Base-by-base conservation (phyloP, 192 early-diverging fungal species). In the Coemansia sp. region DNA sequence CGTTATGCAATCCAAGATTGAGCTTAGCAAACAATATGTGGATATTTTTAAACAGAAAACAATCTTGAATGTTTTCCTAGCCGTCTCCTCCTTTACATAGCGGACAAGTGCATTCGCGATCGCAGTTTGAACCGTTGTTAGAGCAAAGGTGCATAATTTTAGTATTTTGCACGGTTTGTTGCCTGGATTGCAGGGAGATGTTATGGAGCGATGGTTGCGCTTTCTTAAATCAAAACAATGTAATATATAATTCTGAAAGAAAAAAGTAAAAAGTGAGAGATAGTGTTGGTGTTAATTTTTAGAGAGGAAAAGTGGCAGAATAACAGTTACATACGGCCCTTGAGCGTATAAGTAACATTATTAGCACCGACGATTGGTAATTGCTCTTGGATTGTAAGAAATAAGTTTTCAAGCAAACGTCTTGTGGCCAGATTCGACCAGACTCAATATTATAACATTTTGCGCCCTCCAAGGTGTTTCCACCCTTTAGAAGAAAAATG, bases 61-160 rank as follows among this genome's bases (percentile, higher is more conserved):
- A 56, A 1, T 7, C n/a, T 1, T 0, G n/a, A 48, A 48, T 48
- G 4, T 48, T 48, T 48, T 48, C 25, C 20, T 74, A 64, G 19
- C 68, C 61, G 49, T 54, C 50, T 17, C 61, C 62, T 9, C 74
- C 74, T 41, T 61, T 67, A 48, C 69, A 76, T 11, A 76, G 62
- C 40, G 74, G 61, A 48, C 74, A 76, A 37, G 68, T 76, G 46
- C 74, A 76, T 41, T 76, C 69, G 41, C 74, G 65, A 60, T 76
- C 74, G 40, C 65, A 71, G 64, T 71, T 65, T 13, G 48, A 42
- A 37, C 19, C 17, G 22, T 25, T n/a, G 22, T 56, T 5, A n/a
- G 48, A 49, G 16, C 12, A 16, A 49, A 49, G 14, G 12, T n/a
- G 14, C 10, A 49, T 16, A 45, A 45, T 12, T 45, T 2, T 45